These are phyloP conservation scores for Lomentospora prolificans DNA, from an alignment of 2,329 filamentous ascomycete species.

Conservation along the genomic window DNA sequence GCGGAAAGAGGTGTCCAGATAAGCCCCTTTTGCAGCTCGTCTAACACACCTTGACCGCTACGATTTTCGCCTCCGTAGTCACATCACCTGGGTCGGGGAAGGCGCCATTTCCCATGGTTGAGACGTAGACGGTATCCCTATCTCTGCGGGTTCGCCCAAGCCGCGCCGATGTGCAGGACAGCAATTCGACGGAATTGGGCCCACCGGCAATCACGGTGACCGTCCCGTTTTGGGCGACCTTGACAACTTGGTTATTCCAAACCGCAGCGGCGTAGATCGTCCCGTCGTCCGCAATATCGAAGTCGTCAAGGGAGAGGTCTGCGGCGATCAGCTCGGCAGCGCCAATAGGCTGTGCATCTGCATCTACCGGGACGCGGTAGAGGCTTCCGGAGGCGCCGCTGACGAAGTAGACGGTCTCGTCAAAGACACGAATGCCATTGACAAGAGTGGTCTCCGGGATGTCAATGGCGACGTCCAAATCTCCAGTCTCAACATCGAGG, in stretches of 20 bases:
- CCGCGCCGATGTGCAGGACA: background rate
- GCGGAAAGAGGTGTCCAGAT: background rate
- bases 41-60: background rate
- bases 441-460: background rate
- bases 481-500: background rate
- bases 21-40: background rate
- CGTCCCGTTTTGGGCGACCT: background rate
- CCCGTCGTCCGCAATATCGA: background rate
- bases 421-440: background rate
- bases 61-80: background rate
- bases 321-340: background rate
- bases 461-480: background rate
- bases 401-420: background rate
- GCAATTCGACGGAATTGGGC: background rate
- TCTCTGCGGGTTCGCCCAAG: background rate
- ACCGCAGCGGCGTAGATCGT: background rate
- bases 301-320: background rate
- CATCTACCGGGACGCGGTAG: slow-evolving; percentile 1
- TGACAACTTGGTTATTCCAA: background rate
- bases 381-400: background rate
- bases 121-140: background rate
- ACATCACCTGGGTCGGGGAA: background rate
- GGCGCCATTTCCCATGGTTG: background rate
- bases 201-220: background rate
- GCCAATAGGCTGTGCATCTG: background rate